Evolutionary conservation across 2,329 filamentous ascomycete genomes (phyloP).

Genomic region (Trichoderma cornu-damae): DNA sequence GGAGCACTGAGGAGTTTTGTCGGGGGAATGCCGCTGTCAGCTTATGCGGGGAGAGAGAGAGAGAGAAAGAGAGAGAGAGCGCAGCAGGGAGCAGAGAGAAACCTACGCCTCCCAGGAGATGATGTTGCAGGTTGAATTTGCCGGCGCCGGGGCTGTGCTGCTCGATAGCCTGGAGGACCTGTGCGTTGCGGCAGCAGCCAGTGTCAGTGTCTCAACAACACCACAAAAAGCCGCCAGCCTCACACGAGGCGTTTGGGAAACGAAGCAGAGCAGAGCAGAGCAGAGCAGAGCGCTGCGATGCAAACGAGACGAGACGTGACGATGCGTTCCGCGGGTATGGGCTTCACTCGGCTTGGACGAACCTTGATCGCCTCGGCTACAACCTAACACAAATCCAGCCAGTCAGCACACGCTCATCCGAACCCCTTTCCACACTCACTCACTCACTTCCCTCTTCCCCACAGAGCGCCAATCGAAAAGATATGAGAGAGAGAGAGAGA

Average conservation of each 20-base stretch:
- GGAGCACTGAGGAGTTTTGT: slow-evolving; percentile 66
- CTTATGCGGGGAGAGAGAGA: neutral
- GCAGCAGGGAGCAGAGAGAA: neutral
- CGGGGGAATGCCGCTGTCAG: neutral
- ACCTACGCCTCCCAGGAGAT: slow-evolving; percentile 84
- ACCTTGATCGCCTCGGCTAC: slow-evolving; percentile 83
- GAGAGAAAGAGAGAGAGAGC: neutral
- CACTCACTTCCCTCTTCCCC: no score
- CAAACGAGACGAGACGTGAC: neutral
- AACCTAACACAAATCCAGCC: slow-evolving; percentile 48
- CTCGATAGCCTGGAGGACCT: slow-evolving; percentile 78
- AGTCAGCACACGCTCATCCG: slow-evolving; percentile 5
- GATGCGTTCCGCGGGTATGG: neutral
- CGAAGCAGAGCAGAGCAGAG: neutral
- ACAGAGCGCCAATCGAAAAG: neutral
- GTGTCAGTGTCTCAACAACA: neutral
- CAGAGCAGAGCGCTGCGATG: neutral
- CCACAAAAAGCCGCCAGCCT: neutral
- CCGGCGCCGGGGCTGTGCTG: slow-evolving; percentile 60
- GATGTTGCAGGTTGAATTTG: slow-evolving; percentile 85
- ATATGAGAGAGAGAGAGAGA: neutral
- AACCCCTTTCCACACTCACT: neutral
- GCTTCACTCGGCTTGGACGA: slow-evolving; percentile 22
- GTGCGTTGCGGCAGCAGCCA: neutral
- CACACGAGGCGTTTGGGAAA: neutral